These are phyloP conservation scores for Mycosphaerelloides madeirae DNA, from an alignment of 2,329 filamentous ascomycete species.

Conservation along the genomic window DNA sequence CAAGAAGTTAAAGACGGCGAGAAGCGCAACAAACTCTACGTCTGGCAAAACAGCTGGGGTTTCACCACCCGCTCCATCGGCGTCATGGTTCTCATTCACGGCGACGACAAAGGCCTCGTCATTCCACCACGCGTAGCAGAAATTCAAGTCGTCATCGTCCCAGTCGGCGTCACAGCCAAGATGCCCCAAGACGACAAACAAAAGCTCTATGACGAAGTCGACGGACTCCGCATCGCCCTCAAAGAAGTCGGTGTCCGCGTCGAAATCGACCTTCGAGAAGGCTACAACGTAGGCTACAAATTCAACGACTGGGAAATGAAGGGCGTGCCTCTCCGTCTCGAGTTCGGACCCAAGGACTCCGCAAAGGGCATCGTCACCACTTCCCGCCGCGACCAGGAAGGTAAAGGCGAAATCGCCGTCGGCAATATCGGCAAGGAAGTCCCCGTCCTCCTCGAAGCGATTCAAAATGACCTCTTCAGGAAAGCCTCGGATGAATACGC, in stretches of 20 bases:
- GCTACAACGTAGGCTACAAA: slow-evolving; percentile 92
- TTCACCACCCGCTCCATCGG: slow-evolving; percentile 94
- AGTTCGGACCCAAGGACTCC: slow-evolving; percentile 92
- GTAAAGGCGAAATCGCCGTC: slow-evolving; percentile 76
- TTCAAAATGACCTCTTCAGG: slow-evolving; percentile 75
- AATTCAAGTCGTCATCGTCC: slow-evolving; percentile 79
- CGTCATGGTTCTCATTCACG: slow-evolving; percentile 98
- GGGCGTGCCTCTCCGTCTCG: slow-evolving; percentile 86
- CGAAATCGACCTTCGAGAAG: slow-evolving; percentile 79
- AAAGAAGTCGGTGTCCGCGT: slow-evolving; percentile 70
- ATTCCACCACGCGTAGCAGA: slow-evolving; percentile 87
- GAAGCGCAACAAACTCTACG: slow-evolving; percentile 73
- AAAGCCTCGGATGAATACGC: slow-evolving; percentile 75
- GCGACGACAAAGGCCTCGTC: slow-evolving; percentile 91
- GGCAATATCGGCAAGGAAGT: slow-evolving; percentile 67
- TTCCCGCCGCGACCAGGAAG: slow-evolving; percentile 74
- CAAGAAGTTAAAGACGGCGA: slow-evolving; percentile 58
- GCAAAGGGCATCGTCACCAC: slow-evolving; percentile 79
- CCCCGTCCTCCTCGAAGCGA: slow-evolving; percentile 77
- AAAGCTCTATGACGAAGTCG: slow-evolving; percentile 70
- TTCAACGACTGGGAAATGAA: slow-evolving; percentile 99
- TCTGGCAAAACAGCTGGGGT: slow-evolving; percentile 99
- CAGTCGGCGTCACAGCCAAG: slow-evolving; percentile 88
- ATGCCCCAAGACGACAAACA: slow-evolving; percentile 73
- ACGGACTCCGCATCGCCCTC: slow-evolving; percentile 64